These are phyloP conservation scores for Crepidotus variabilis DNA, from an alignment of 768 basidiomycete species.

Conservation along the genomic window DNA sequence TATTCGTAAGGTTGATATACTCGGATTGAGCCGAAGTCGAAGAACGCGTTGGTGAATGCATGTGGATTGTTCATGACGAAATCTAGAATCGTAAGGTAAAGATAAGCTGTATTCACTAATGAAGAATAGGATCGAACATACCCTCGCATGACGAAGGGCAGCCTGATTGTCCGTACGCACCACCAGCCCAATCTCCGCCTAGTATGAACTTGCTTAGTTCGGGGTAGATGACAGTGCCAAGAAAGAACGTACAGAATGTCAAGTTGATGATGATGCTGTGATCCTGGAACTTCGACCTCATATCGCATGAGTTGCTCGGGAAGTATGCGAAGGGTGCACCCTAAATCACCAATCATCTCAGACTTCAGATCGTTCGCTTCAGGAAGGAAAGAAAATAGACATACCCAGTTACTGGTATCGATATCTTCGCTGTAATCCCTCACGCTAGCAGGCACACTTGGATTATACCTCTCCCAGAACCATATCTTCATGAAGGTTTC, in stretches of 20 bases:
- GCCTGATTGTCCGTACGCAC: conserved; percentile 39
- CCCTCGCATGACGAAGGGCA: conserved; percentile 57
- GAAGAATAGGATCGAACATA: conserved; percentile 14
- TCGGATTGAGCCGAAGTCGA: background rate
- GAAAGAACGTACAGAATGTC: conserved; percentile 30
- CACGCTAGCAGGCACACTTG: background rate
- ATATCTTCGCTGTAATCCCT: background rate
- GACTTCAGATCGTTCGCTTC: background rate
- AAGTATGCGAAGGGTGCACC: background rate
- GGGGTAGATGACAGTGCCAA: background rate
- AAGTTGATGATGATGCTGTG: conserved; percentile 44
- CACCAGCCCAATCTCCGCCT: conserved; percentile 52
- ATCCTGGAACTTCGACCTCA: background rate
- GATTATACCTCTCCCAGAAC: background rate
- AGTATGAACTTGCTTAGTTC: background rate
- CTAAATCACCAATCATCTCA: background rate
- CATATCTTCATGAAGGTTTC: background rate
- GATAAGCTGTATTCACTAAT: background rate
- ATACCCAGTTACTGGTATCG: conserved; percentile 31
- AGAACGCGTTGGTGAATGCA: background rate
- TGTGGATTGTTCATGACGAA: background rate
- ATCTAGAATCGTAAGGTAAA: background rate
- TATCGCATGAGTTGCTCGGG: background rate
- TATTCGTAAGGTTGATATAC: background rate
- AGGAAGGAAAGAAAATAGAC: background rate